Evolutionary conservation across 2,329 filamentous ascomycete genomes (phyloP).

Genomic region (Trichoderma afroharzianum): DNA sequence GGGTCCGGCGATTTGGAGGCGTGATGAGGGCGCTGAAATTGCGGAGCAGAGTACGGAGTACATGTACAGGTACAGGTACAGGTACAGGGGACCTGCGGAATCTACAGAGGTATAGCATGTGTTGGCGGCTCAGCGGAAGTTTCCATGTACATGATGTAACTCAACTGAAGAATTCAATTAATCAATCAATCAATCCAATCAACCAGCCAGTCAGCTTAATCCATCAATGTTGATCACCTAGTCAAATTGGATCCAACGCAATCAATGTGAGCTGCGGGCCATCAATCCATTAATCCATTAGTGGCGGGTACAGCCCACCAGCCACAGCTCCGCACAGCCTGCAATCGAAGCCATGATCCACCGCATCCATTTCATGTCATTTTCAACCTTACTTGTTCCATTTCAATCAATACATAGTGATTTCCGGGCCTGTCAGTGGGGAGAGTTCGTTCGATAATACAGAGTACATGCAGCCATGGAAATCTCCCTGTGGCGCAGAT

Average conservation of each 20-base stretch:
- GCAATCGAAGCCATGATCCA: background rate
- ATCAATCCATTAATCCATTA: background rate
- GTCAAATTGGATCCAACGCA: background rate
- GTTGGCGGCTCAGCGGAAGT: no score
- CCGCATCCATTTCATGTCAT: background rate
- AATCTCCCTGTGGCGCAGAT: background rate
- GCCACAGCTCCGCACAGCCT: background rate
- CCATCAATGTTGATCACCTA: background rate
- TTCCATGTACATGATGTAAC: background rate
- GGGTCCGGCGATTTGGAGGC: conserved; percentile 2
- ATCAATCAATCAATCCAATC: background rate
- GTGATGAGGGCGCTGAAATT: background rate
- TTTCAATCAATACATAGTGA: background rate
- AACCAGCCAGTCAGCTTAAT: background rate
- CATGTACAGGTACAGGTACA: background rate
- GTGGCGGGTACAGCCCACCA: background rate
- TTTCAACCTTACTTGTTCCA: background rate
- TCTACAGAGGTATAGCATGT: background rate
- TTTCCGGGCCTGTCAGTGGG: background rate
- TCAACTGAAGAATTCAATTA: no score
- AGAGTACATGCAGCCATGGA: background rate
- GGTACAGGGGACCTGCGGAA: background rate
- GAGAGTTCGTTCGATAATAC: background rate
- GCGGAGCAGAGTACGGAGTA: background rate
- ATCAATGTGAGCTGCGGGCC: background rate